Percentiles rank a stretch among this genome's conserved stretches.
Conservation (phyloP, 148 eudicot species). For the Tetragonia tetragonoides region DNA sequence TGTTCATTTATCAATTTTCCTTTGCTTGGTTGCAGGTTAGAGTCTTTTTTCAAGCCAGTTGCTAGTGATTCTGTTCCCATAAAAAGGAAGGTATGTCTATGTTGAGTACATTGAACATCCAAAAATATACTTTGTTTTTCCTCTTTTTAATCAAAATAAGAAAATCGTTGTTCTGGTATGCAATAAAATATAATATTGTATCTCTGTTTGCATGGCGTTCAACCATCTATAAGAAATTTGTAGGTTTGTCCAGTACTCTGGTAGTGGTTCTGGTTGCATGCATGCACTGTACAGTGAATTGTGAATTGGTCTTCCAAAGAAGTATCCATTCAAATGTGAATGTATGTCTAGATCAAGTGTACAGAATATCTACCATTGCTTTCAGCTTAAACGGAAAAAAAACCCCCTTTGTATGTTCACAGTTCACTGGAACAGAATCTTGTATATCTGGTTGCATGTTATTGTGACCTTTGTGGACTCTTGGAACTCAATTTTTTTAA, state of each 20-base stretch:
- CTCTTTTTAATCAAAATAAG: not conserved
- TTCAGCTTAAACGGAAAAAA: not conserved
- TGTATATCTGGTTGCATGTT: not conserved
- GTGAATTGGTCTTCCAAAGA: not conserved
- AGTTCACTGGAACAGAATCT: not conserved
- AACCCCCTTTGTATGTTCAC: not conserved
- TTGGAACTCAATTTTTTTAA: not conserved
- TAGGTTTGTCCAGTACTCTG: not conserved
- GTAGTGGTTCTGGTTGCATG: not conserved
- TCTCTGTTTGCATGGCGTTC: not conserved
- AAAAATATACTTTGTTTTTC: not conserved
- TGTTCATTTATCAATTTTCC: constrained; percentile 2
- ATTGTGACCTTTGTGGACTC: not conserved
- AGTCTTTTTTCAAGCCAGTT: constrained; percentile 78
- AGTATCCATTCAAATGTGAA: not conserved
- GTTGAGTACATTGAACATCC: not conserved
- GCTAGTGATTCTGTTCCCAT: constrained; percentile 52
- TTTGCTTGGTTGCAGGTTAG: constrained; percentile 53
- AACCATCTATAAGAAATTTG: not conserved
- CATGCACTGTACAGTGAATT: not conserved
- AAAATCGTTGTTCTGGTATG: not conserved
- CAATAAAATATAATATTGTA: not conserved
- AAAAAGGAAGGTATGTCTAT: constrained; percentile 73
- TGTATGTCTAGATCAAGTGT: not conserved
- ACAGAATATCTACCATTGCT: not conserved